Percentiles rank a stretch among this genome's conserved stretches.
Conservation (phyloP, 176 grass and related monocot species). For the Triticum turgidum region DNA sequence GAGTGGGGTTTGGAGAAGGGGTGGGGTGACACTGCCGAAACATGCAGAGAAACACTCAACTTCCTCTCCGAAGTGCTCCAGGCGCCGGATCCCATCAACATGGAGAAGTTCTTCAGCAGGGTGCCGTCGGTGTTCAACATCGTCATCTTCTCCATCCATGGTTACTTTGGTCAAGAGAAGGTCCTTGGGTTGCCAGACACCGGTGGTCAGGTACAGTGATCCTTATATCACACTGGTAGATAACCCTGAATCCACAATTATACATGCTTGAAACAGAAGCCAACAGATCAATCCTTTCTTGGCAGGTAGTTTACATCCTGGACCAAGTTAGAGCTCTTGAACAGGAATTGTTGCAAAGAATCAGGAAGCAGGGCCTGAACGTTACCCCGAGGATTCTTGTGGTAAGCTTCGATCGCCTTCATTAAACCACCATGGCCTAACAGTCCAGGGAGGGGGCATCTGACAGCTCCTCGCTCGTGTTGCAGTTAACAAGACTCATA, state of each 20-base stretch:
- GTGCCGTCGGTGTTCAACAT: constrained; percentile 73
- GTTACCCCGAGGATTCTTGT: constrained; percentile 87
- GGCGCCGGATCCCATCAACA: constrained; percentile 81
- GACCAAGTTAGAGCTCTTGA: constrained; percentile 94
- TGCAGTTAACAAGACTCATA: constrained; percentile 91
- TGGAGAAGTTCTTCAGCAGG: constrained; percentile 91
- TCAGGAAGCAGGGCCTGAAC: constrained; percentile 72
- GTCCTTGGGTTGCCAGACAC: constrained; percentile 98
- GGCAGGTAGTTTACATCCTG: constrained; percentile 92
- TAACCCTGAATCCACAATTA: not conserved
- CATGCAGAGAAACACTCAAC: constrained; percentile 74
- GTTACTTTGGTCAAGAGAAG: constrained; percentile 94
- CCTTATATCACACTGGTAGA: not conserved
- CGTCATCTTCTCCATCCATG: constrained; percentile 86
- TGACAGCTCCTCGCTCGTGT: not conserved
- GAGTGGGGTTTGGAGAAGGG: constrained; percentile 98
- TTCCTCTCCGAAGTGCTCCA: constrained; percentile 95
- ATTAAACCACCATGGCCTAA: not conserved
- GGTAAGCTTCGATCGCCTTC: constrained; percentile 46
- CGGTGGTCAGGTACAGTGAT: constrained; percentile 69
- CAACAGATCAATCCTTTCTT: not conserved
- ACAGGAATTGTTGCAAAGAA: constrained; percentile 85
- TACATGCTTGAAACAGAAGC: not conserved
- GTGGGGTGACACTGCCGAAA: constrained; percentile 83
- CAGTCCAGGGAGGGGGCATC: too few relatives aligned